These are phyloP conservation scores for Myxozyma monticola DNA, from an alignment of 805 yeast genomes.

Conservation along the genomic window DNA sequence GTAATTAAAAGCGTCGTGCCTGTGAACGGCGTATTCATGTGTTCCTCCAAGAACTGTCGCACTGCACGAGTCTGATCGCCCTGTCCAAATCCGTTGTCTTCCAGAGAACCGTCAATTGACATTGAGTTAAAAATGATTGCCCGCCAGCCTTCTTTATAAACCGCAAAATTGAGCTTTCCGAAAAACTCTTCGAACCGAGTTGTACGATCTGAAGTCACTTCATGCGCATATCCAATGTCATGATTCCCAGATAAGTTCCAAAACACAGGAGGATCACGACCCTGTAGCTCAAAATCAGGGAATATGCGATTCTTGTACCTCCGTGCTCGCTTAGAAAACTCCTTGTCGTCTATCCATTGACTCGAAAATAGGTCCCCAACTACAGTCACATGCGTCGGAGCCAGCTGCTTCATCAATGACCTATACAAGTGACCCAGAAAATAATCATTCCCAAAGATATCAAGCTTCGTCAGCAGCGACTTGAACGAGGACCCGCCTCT, in stretches of 20 bases:
- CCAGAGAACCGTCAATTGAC: conserved; percentile 85
- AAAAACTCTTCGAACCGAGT: conserved; percentile 70
- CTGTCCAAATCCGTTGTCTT: conserved; percentile 49
- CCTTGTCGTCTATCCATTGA: conserved; percentile 91
- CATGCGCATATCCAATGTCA: conserved; percentile 94
- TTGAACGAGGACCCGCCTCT: conserved; percentile 81
- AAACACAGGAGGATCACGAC: conserved; percentile 39
- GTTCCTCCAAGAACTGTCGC: conserved; percentile 67
- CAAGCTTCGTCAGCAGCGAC: conserved; percentile 70
- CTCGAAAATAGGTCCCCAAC: conserved; percentile 92
- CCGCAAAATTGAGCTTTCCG: conserved; percentile 84
- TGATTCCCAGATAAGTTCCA: conserved; percentile 92
- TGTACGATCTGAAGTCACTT: conserved; percentile 88
- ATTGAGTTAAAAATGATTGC: conserved; percentile 84
- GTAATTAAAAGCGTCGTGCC: conserved; percentile 84
- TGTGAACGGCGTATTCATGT: conserved; percentile 47
- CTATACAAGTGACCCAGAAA: conserved; percentile 81
- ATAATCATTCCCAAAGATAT: conserved; percentile 85
- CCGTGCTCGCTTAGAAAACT: conserved; percentile 75
- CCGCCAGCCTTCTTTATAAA: conserved; percentile 75
- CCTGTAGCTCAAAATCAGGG: neutral
- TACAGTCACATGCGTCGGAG: conserved; percentile 81
- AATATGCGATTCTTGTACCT: conserved; percentile 49
- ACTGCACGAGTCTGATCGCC: conserved; percentile 62
- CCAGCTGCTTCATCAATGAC: conserved; percentile 59